A percentile compares a stretch with the other conserved stretches of the same genome.
phyloP scores from a whole-genome alignment of 208 protist genomes.

The Trypanosoma congolense region DNA sequence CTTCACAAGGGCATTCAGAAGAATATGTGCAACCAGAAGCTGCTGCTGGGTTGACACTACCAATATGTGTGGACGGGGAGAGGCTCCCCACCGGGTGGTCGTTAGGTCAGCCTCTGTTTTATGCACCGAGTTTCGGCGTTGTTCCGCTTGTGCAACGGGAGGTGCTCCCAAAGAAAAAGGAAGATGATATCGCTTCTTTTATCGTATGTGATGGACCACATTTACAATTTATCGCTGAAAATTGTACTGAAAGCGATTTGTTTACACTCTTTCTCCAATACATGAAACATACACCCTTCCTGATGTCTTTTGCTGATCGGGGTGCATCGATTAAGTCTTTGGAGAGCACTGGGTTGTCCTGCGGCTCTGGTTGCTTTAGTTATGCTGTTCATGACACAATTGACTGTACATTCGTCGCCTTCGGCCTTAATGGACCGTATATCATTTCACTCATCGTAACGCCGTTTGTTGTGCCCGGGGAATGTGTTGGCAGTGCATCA shows the following conservation, averaged over 20 bases:
- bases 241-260: not conserved
- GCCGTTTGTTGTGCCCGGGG: not conserved
- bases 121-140: slow-evolving; percentile 33
- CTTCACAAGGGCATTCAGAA: too few relatives aligned
- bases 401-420: slow-evolving; percentile 10
- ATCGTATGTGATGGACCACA: slow-evolving; percentile 25
- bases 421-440: slow-evolving; percentile 24
- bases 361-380: slow-evolving; percentile 15
- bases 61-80: slow-evolving; percentile 22
- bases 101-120: slow-evolving; percentile 41
- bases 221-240: not conserved
- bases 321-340: slow-evolving; percentile 2
- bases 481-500: not conserved
- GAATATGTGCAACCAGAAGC: too few relatives aligned
- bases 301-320: not conserved
- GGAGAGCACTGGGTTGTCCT: slow-evolving; percentile 5
- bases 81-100: slow-evolving; percentile 31
- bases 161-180: not conserved
- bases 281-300: slow-evolving; percentile 10
- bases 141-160: slow-evolving; percentile 28
- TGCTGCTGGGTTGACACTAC: slow-evolving; percentile 4
- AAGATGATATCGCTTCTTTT: slow-evolving; percentile 5
- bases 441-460: slow-evolving; percentile 12
- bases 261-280: slow-evolving; percentile 15
- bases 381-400: slow-evolving; percentile 4